Conservation (phyloP, 225 moss, liverwort and hornwort genomes). For the Neckera pumila region DNA sequence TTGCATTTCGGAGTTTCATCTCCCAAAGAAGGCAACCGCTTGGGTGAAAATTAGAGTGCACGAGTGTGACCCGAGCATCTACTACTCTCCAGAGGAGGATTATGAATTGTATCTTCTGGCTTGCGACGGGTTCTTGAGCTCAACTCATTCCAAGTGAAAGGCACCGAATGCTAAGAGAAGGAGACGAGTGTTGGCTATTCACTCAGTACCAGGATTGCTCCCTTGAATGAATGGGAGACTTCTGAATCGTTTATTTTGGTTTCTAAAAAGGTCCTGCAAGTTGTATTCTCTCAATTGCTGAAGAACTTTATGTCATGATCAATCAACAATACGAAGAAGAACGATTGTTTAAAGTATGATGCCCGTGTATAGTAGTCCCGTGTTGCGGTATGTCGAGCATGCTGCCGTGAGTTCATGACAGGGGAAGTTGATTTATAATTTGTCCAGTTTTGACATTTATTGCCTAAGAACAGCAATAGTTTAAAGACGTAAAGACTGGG, state of each 20-base stretch:
- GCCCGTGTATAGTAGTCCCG: background rate
- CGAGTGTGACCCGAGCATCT: background rate
- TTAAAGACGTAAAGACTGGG: too few relatives aligned
- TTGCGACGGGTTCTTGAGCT: background rate
- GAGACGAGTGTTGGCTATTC: background rate
- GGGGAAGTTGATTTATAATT: too few relatives aligned
- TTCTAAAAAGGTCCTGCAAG: background rate
- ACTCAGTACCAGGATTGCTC: background rate
- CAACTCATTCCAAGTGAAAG: too few relatives aligned
- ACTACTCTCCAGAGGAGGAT: background rate
- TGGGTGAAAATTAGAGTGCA: background rate
- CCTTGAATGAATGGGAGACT: background rate
- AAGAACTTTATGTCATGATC: background rate
- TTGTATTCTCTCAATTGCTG: background rate
- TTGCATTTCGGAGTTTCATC: background rate
- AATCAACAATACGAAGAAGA: too few relatives aligned
- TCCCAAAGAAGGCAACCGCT: background rate
- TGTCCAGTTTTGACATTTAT: too few relatives aligned
- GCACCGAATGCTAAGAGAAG: too few relatives aligned
- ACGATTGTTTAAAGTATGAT: background rate
- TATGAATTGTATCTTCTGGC: background rate
- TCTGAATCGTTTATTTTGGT: background rate
- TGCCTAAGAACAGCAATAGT: too few relatives aligned
- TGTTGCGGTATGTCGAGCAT: too few relatives aligned
- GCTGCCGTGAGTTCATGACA: too few relatives aligned